Base-by-base conservation (phyloP, 2,329 filamentous ascomycete species). In the Cladorrhinum sp. region DNA sequence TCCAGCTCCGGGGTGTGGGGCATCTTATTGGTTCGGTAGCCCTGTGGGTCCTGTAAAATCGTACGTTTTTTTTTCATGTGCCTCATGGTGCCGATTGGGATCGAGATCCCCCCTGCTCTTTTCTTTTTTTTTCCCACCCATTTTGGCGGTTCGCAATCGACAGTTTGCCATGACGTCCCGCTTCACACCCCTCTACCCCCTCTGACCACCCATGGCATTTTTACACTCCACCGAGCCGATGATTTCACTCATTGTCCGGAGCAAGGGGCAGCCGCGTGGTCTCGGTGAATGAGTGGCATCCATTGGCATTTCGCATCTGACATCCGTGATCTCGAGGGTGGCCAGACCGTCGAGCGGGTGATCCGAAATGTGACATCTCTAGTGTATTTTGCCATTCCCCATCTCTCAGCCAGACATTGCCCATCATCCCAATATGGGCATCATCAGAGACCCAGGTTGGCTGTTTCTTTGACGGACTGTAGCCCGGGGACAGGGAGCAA, bases 1-100 rank as follows among this genome's bases (percentile, higher is more conserved):
- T 53, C 64, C 61, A 26, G 36, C 48, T 61, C 49, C 49, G 64
- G 63, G 63, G 52, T 23, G 58, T 26, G 30, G 10, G 10, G 50
- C n/a, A 14, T 18, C 50, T 67, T 60, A 71, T 72, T 72, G 69
- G 71, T 28, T 39, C 56, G 63, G 55, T 55, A 36, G 52, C 66
- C 61, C 64, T 66, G 58, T 64, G 55, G 46, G 59, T 59, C 65
- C 64, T 61, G 64, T 56, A 64, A 26, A 66, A 72, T 72, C 71
- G 69, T 72, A 73, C 67, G 68, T 72, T 72, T 72, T 72, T n/a
- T 55, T 49, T 49, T 67, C 65, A 62, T 67, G 64, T 66, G 66
- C 60, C 62, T 64, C 65, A 55, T 66, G 60, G 65, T 56, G 66
- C 65, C 69, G 64, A 68, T 66, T 62, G 64, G 57, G 66, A 72